Evolutionary conservation across 1,284 basidiomycete species (phyloP).

Genomic region (Pseudozyma pruni): DNA sequence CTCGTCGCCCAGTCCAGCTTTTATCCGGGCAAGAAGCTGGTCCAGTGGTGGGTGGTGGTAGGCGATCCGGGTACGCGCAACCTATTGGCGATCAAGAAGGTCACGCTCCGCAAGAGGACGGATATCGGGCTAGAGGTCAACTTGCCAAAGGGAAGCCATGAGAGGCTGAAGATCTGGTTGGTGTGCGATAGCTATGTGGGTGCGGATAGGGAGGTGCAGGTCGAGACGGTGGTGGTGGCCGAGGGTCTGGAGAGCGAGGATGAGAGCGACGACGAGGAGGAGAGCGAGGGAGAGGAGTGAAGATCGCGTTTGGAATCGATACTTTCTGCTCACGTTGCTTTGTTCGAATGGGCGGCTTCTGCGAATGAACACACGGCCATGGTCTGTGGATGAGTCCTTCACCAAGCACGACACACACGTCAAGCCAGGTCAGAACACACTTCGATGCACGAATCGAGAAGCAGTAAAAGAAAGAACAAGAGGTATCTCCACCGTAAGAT

Average conservation of each 20-base stretch:
- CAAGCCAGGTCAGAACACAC: background rate
- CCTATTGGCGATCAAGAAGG: conserved; percentile 91
- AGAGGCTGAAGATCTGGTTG: conserved; percentile 83
- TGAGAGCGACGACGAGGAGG: conserved; percentile 44
- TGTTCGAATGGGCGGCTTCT: too few species aligned
- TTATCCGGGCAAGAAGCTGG: conserved; percentile 89
- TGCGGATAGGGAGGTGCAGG: conserved; percentile 60
- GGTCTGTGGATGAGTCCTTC: too few species aligned
- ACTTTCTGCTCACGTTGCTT: too few species aligned
- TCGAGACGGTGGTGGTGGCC: conserved; percentile 55
- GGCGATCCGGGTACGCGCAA: conserved; percentile 79
- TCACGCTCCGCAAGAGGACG: conserved; percentile 79
- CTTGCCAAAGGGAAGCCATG: conserved; percentile 77
- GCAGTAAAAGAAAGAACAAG: background rate
- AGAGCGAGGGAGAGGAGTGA: background rate
- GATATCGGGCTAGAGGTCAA: conserved; percentile 88
- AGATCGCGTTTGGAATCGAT: background rate
- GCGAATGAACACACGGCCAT: too few species aligned
- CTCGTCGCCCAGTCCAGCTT: conserved; percentile 85
- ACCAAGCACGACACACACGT: too few species aligned
- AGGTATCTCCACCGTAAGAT: conserved; percentile 8
- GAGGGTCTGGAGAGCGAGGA: conserved; percentile 57
- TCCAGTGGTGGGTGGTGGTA: conserved; percentile 97
- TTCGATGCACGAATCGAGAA: too few species aligned
- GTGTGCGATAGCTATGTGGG: conserved; percentile 85